phyloP scores from a whole-genome alignment of 306 rosid species.

The Rosa lucieae region DNA sequence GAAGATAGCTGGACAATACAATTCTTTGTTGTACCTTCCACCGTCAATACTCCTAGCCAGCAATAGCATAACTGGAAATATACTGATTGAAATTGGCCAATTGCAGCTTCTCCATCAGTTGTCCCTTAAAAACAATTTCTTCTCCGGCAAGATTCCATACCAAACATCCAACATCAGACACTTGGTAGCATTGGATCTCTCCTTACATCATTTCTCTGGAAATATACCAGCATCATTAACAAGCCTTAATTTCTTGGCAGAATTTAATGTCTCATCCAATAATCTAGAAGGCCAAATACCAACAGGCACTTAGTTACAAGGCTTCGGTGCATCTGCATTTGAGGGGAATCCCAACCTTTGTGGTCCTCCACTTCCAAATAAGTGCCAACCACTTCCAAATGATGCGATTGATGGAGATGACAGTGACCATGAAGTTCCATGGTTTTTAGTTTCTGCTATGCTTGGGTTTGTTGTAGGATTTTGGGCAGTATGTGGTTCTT shows the following conservation, averaged over 20 bases:
- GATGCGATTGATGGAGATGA: neutral
- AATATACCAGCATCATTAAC: neutral
- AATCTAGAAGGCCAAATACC: neutral
- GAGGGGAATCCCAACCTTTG: constrained; percentile 19
- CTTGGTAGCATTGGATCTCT: neutral
- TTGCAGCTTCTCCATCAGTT: neutral
- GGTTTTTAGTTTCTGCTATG: neutral
- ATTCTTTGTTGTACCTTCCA: neutral
- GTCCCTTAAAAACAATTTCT: neutral
- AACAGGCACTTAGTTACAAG: neutral
- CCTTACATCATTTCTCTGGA: neutral
- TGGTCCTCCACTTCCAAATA: neutral
- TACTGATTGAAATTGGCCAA: neutral
- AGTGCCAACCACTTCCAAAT: neutral
- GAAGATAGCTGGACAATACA: too few relatives aligned
- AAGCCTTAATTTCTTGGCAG: neutral
- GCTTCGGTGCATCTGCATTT: neutral
- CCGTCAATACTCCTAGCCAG: neutral
- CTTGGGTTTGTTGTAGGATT: constrained; percentile 3
- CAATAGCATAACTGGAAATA: neutral
- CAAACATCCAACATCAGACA: neutral
- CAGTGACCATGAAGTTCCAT: neutral
- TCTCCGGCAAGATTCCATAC: neutral
- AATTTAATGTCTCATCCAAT: neutral
- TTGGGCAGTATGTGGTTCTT: constrained; percentile 4